Evolutionary conservation across 306 rosid genomes (phyloP).

Genomic region (Trichosanthes cucumerina): DNA sequence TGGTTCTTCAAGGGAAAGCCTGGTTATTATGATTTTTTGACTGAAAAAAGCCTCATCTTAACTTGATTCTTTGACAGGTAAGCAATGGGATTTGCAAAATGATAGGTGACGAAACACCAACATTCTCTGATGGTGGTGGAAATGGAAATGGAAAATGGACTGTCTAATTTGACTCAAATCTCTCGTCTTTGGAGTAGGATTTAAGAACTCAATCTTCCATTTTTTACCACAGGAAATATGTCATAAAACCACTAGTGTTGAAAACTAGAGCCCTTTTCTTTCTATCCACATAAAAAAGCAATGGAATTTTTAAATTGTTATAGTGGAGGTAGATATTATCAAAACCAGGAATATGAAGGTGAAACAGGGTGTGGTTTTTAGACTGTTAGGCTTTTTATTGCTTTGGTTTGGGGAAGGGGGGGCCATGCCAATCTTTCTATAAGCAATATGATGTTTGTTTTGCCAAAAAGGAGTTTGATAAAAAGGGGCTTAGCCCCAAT

Average conservation of each 20-base stretch:
- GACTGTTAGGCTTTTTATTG: background rate
- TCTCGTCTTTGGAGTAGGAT: background rate
- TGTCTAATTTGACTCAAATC: background rate
- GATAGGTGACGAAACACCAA: constrained; percentile 1
- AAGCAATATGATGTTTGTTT: constrained; percentile 28
- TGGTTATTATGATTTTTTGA: background rate
- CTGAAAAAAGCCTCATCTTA: background rate
- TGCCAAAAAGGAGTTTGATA: constrained; percentile 6
- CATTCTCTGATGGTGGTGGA: background rate
- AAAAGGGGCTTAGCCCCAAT: background rate
- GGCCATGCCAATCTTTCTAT: constrained; percentile 31
- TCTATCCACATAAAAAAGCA: background rate
- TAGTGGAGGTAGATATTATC: constrained; percentile 24
- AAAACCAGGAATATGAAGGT: constrained; percentile 7
- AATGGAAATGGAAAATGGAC: background rate
- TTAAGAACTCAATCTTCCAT: background rate
- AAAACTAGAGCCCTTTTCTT: background rate
- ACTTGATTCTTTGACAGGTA: background rate
- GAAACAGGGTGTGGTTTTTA: constrained; percentile 15
- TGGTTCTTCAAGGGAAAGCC: background rate
- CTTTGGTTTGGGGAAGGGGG: constrained; percentile 12
- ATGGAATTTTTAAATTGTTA: background rate
- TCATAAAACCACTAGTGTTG: background rate
- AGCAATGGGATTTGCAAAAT: background rate
- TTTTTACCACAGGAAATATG: background rate